Conservation (phyloP, 768 basidiomycete genomes). For the Panaeolus papilionaceus region DNA sequence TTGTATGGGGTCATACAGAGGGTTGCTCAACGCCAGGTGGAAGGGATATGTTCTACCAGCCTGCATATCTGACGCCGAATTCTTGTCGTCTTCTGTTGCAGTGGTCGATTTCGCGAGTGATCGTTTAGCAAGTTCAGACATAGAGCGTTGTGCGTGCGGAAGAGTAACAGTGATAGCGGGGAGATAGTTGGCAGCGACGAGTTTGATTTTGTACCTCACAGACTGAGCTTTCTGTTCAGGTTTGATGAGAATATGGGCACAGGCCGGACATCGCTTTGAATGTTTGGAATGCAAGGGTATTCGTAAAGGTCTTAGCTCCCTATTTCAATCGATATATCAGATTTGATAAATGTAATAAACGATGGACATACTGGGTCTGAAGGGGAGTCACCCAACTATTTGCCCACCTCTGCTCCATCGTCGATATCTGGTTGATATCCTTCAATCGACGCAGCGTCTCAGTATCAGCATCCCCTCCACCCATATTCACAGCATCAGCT, state of each 20-base stretch:
- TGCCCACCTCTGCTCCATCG: constrained; percentile 80
- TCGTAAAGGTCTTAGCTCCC: constrained; percentile 85
- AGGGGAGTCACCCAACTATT: constrained; percentile 79
- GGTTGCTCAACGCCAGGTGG: constrained; percentile 92
- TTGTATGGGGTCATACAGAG: constrained; percentile 94
- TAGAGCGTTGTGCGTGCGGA: constrained; percentile 57
- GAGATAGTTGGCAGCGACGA: constrained; percentile 93
- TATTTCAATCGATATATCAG: constrained; percentile 37
- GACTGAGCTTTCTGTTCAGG: constrained; percentile 97
- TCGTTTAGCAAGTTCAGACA: constrained; percentile 50
- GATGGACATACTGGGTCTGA: constrained; percentile 60
- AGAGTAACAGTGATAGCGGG: constrained; percentile 81
- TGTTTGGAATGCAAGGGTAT: constrained; percentile 93
- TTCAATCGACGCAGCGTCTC: constrained; percentile 75
- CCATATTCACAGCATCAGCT: constrained; percentile 57
- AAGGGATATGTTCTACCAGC: constrained; percentile 87
- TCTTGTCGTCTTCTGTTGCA: constrained; percentile 47
- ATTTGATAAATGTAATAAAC: constrained; percentile 11
- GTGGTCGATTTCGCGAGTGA: constrained; percentile 46
- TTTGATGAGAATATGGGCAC: constrained; percentile 96
- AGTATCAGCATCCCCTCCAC: constrained; percentile 71
- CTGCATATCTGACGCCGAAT: constrained; percentile 51
- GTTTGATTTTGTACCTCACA: constrained; percentile 95
- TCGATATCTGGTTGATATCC: constrained; percentile 64
- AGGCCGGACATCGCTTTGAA: constrained; percentile 93